Evolutionary conservation across 1,139 yeast species (phyloP).

Genomic region (Dujonia santamariae): DNA sequence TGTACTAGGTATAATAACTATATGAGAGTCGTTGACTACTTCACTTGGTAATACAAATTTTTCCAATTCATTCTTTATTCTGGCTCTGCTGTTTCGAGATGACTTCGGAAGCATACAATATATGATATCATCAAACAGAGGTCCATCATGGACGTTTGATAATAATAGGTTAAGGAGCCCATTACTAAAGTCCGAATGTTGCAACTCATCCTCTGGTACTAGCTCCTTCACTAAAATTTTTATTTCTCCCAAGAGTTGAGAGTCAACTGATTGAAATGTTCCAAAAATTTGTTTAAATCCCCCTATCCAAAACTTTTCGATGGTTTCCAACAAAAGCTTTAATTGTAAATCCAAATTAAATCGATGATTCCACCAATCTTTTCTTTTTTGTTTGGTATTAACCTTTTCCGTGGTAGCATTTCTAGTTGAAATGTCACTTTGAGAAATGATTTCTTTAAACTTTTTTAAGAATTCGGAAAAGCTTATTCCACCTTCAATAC

Average conservation of each 20-base stretch:
- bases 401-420: slow-evolving; percentile 47
- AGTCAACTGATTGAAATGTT: too few relatives aligned
- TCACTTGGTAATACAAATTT: too few relatives aligned
- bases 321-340: slow-evolving; percentile 48
- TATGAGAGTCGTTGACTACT: slow-evolving; percentile 49
- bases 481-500: slow-evolving; percentile 31
- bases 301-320: slow-evolving; percentile 77
- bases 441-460: slow-evolving; percentile 49
- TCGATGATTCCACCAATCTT: slow-evolving; percentile 76
- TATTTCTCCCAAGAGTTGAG: too few relatives aligned
- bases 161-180: too few relatives aligned
- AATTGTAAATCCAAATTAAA: slow-evolving; percentile 59
- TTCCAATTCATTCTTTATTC: too few relatives aligned
- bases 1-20: slow-evolving; percentile 66
- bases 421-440: slow-evolving; percentile 63
- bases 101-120: too few relatives aligned
- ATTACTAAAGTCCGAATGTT: too few relatives aligned
- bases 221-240: too few relatives aligned
- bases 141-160: too few relatives aligned
- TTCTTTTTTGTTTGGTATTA: slow-evolving; percentile 59
- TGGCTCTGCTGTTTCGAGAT: too few relatives aligned
- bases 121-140: too few relatives aligned
- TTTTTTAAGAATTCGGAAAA: slow-evolving; percentile 47
- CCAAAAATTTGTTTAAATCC: slow-evolving; percentile 54
- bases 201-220: too few relatives aligned